phyloP scores from a whole-genome alignment of 1,139 yeast genomes.

The Lodderomyces elongisporus region DNA sequence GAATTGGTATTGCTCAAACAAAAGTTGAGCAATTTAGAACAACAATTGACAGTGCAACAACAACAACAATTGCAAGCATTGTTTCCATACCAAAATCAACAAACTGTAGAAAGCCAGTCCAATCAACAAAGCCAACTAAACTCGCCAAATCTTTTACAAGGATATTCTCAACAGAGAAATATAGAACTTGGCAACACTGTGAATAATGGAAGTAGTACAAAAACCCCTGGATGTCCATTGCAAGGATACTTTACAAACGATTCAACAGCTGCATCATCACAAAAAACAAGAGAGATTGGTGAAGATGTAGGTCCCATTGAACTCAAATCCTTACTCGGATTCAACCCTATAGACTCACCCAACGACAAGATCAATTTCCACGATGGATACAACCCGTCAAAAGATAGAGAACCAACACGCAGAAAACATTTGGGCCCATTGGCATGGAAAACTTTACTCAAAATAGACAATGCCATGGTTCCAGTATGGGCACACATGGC shows the following conservation, averaged over 20 bases:
- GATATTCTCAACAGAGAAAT: background rate
- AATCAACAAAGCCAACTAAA: background rate
- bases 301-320: conserved; percentile 5
- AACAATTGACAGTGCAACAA: conserved; percentile 1
- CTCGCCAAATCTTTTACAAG: background rate
- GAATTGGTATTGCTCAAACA: conserved; percentile 16
- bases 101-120: background rate
- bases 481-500: conserved; percentile 14
- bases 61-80: background rate
- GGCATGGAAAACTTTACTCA: conserved; percentile 30
- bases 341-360: conserved; percentile 12
- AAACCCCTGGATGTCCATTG: too few relatives aligned
- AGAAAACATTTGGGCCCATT: conserved; percentile 30
- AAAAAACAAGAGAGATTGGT: too few relatives aligned
- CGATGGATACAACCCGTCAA: conserved; percentile 26
- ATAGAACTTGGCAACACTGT: too few relatives aligned
- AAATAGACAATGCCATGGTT: conserved; percentile 21
- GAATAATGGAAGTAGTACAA: background rate
- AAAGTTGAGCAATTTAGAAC: conserved; percentile 13
- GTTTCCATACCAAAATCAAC: too few relatives aligned
- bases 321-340: conserved; percentile 8
- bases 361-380: conserved; percentile 30
- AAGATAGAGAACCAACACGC: conserved; percentile 21
- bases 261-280: too few relatives aligned
- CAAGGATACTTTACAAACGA: background rate